Conservation (phyloP, 139 green algal genomes). For the Micractinium conductrix region DNA sequence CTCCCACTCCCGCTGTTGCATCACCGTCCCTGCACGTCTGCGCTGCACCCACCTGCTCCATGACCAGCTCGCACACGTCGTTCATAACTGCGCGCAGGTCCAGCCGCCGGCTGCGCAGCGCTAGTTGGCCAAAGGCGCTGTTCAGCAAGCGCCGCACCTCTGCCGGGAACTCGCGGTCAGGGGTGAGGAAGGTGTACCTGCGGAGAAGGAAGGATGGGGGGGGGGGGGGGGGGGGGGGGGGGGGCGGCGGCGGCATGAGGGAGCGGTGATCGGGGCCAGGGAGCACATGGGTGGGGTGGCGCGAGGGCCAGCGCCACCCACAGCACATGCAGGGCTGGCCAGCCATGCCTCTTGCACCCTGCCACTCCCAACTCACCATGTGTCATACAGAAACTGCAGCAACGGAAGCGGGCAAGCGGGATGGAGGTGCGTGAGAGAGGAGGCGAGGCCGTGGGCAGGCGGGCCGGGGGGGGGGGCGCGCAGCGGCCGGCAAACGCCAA, state of each 20-base stretch:
- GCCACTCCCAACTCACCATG: too few species aligned
- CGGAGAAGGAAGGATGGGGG: too few species aligned
- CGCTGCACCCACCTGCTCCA: conserved; percentile 53
- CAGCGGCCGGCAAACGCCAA: neutral
- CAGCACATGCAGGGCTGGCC: too few species aligned
- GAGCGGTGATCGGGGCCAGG: too few species aligned
- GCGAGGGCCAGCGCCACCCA: too few species aligned
- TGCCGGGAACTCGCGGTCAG: conserved; percentile 82
- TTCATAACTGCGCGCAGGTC: conserved; percentile 67
- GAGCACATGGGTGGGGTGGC: too few species aligned
- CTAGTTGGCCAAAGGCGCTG: conserved; percentile 71
- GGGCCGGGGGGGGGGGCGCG: too few species aligned
- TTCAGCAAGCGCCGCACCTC: conserved; percentile 79
- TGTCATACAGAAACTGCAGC: conserved; percentile 85
- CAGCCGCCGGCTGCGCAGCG: conserved; percentile 47
- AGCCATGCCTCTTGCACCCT: too few species aligned
- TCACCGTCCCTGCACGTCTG: neutral
- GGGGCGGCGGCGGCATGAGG: too few species aligned
- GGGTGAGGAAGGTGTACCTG: conserved; percentile 69
- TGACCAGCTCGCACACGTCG: conserved; percentile 68
- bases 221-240: too few species aligned
- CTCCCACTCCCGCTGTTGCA: neutral
- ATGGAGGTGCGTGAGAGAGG: neutral
- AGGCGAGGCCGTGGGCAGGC: too few species aligned
- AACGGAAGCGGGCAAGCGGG: neutral